Conservation (phyloP, 805 yeast genomes). For the Starmerella potacharoeniae region DNA sequence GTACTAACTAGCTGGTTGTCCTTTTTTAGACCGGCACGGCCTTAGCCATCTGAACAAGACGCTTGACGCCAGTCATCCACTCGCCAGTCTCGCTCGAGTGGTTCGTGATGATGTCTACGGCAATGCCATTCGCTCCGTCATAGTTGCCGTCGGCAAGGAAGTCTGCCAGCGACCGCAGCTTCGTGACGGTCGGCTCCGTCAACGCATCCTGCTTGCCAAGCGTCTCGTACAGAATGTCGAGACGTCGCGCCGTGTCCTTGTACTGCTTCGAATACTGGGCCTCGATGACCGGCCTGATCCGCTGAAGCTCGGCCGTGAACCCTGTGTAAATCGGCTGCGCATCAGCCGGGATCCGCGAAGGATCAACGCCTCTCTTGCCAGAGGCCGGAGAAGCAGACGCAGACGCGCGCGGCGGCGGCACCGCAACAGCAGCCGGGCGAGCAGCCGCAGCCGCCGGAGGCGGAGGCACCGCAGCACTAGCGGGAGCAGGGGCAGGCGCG, state of each 20-base stretch:
- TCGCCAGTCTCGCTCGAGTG: constrained; percentile 67
- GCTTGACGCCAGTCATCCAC: constrained; percentile 87
- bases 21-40: constrained; percentile 23
- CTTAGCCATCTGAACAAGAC: constrained; percentile 60
- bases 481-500: constrained; percentile 25
- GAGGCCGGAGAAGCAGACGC: constrained; percentile 15
- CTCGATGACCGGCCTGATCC: constrained; percentile 64
- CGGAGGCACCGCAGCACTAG: constrained; percentile 12
- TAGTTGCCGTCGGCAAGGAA: constrained; percentile 46
- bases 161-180: constrained; percentile 41
- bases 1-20: background rate
- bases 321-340: constrained; percentile 48
- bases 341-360: constrained; percentile 40
- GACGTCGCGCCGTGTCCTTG: constrained; percentile 70
- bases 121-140: constrained; percentile 41
- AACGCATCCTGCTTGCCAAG: constrained; percentile 47
- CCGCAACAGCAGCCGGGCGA: constrained; percentile 13
- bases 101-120: constrained; percentile 48
- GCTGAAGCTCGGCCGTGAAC: constrained; percentile 43
- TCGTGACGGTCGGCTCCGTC: constrained; percentile 43
- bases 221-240: constrained; percentile 63
- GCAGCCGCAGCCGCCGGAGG: constrained; percentile 12
- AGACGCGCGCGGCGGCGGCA: constrained; percentile 23
- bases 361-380: constrained; percentile 40
- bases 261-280: constrained; percentile 62